phyloP scores from a whole-genome alignment of 345 rosid species.

The Odontarrhena argentea region DNA sequence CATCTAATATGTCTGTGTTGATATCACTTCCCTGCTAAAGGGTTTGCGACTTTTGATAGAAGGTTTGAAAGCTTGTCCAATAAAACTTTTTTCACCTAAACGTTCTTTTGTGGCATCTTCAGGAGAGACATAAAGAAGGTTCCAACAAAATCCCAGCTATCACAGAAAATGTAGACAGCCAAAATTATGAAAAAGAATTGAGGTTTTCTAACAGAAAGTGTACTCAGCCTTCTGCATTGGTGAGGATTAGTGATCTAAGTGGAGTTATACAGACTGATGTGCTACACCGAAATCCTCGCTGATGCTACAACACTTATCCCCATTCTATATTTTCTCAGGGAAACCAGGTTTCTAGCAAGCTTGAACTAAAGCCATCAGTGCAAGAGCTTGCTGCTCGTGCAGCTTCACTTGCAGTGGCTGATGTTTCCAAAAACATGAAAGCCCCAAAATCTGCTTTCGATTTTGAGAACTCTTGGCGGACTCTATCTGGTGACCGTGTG shows the following conservation, averaged over 20 bases:
- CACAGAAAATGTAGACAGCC: slow-evolving; percentile 46
- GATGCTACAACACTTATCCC: slow-evolving; percentile 4
- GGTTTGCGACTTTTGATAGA: not conserved
- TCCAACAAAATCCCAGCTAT: slow-evolving; percentile 41
- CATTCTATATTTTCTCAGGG: slow-evolving; percentile 42
- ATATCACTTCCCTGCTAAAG: not conserved
- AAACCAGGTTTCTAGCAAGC: slow-evolving; percentile 43
- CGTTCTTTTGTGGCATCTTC: slow-evolving; percentile 21
- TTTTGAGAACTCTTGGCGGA: slow-evolving; percentile 81
- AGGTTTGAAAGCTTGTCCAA: slow-evolving; percentile 8
- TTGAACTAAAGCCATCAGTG: slow-evolving; percentile 59
- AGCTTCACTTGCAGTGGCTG: slow-evolving; percentile 70
- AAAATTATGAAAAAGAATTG: slow-evolving; percentile 31
- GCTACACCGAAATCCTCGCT: not conserved
- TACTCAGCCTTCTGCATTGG: slow-evolving; percentile 39
- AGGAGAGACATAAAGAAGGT: slow-evolving; percentile 46
- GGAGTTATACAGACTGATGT: not conserved
- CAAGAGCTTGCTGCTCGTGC: slow-evolving; percentile 88
- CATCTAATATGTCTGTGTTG: not conserved
- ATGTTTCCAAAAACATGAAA: slow-evolving; percentile 66
- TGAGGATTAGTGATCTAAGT: slow-evolving; percentile 20
- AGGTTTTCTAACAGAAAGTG: slow-evolving; percentile 36
- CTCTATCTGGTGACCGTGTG: slow-evolving; percentile 61
- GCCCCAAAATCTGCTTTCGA: slow-evolving; percentile 84
- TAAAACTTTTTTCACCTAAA: slow-evolving; percentile 2